A percentile compares a stretch with the other conserved stretches of the same genome.
phyloP scores from a whole-genome alignment of 2,329 filamentous ascomycete species.

The Aspergillus fructus region DNA sequence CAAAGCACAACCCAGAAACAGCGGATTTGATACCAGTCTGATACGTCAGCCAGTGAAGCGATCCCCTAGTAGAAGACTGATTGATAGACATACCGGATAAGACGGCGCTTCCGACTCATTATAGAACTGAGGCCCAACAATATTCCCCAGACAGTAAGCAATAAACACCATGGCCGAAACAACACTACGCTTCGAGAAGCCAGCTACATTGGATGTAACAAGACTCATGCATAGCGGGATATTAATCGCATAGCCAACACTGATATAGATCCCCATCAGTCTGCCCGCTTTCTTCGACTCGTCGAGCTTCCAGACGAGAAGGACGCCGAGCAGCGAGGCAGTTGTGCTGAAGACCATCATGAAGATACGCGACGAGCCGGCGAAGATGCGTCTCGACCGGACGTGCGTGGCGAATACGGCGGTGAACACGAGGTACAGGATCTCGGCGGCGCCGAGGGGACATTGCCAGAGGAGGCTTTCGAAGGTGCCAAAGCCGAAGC shows the following conservation, averaged over 20 bases:
- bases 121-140: constrained; percentile 36
- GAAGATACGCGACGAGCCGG: constrained; percentile 21
- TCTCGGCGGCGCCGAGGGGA: constrained; percentile 33
- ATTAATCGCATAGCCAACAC: constrained; percentile 33
- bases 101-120: constrained; percentile 30
- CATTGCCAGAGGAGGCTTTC: constrained; percentile 34
- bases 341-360: constrained; percentile 36
- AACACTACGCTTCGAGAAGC: constrained; percentile 36
- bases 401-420: constrained; percentile 29
- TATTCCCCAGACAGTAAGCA: constrained; percentile 38
- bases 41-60: no score
- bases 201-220: constrained; percentile 36
- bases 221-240: constrained; percentile 35
- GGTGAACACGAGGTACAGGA: constrained; percentile 35
- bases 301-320: constrained; percentile 32
- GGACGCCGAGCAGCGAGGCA: constrained; percentile 31
- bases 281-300: constrained; percentile 25
- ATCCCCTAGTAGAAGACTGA: no score
- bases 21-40: constrained; percentile 32
- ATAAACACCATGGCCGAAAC: constrained; percentile 51
- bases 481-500: constrained; percentile 40
- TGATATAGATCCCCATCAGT: constrained; percentile 31
- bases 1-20: constrained; percentile 29
- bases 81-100: constrained; percentile 23
- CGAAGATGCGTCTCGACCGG: constrained; percentile 11